Evolutionary conservation across 2,329 filamentous ascomycete genomes (phyloP).

Genomic region (Pseudofabraea citricarpa): DNA sequence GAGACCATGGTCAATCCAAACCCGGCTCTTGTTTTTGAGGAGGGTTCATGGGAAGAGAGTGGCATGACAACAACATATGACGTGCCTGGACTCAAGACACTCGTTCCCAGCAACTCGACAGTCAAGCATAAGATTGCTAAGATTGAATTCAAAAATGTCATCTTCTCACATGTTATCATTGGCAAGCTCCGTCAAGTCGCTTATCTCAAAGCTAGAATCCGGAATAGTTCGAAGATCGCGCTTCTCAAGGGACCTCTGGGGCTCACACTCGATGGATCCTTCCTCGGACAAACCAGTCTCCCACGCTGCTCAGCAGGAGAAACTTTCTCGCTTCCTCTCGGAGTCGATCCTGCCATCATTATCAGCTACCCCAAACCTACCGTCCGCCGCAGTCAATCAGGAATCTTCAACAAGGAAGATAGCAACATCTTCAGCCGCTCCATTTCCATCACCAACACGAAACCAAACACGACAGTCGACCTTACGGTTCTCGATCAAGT

Average conservation of each 20-base stretch:
- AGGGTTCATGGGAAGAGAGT: constrained; percentile 52
- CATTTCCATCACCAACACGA: constrained; percentile 47
- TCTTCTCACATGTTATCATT: constrained; percentile 53
- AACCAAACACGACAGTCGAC: constrained; percentile 34
- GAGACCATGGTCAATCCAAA: constrained; percentile 1
- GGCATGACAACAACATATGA: constrained; percentile 57
- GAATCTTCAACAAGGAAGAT: constrained; percentile 50
- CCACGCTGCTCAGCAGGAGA: constrained; percentile 52
- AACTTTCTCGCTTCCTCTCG: constrained; percentile 47
- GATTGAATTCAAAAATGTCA: constrained; percentile 43
- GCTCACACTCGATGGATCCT: constrained; percentile 58
- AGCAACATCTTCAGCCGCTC: constrained; percentile 44
- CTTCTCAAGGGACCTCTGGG: constrained; percentile 51
- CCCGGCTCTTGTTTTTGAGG: constrained; percentile 37
- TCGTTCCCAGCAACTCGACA: constrained; percentile 43
- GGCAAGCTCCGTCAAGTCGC: constrained; percentile 56
- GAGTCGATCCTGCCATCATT: constrained; percentile 53
- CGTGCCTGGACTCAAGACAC: constrained; percentile 51
- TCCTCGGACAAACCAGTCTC: constrained; percentile 52
- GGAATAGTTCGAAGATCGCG: constrained; percentile 50
- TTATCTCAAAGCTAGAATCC: constrained; percentile 53
- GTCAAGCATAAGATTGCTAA: constrained; percentile 56
- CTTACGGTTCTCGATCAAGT: constrained; percentile 55
- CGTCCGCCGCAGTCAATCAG: constrained; percentile 44
- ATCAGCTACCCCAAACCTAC: constrained; percentile 53